Conservation (phyloP, 73 alveolate species). For the Paraurostyla sp. region DNA sequence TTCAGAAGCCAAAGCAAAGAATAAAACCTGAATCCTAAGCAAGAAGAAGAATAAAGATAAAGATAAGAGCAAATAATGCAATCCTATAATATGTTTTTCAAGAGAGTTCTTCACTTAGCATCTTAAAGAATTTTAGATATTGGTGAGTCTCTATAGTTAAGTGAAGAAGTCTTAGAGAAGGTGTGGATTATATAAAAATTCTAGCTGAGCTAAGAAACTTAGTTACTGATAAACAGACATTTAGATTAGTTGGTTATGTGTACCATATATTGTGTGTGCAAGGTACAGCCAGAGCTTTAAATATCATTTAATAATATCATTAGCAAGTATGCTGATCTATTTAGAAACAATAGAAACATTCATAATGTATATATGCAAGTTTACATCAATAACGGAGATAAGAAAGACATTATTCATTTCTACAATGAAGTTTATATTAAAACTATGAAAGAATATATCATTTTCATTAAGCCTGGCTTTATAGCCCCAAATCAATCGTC, state of each 20-base stretch:
- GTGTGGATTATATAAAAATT: conserved; percentile 75
- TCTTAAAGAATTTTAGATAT: conserved; percentile 69
- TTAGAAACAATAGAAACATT: not conserved
- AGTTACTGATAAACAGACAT: conserved; percentile 71
- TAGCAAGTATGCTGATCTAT: conserved; percentile 54
- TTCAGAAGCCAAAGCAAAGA: not conserved
- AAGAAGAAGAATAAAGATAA: not conserved
- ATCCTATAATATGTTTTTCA: conserved; percentile 74
- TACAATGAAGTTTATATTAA: conserved; percentile 71
- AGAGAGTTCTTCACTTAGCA: conserved; percentile 73
- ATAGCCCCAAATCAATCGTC: not conserved
- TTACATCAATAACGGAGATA: conserved; percentile 58
- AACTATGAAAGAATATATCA: conserved; percentile 70
- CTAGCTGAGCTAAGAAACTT: conserved; percentile 65
- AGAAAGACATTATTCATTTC: conserved; percentile 69
- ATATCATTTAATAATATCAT: conserved; percentile 60
- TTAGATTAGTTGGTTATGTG: conserved; percentile 78
- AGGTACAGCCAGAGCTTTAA: conserved; percentile 23
- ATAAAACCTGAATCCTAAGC: not conserved
- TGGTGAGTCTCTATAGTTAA: conserved; percentile 31
- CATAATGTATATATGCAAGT: conserved; percentile 33
- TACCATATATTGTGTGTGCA: conserved; percentile 80
- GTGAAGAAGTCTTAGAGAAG: conserved; percentile 69
- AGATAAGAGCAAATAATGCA: conserved; percentile 62
- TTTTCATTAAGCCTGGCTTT: conserved; percentile 40